Base-by-base conservation (phyloP, 768 basidiomycete species). In the Asterophora parasitica region DNA sequence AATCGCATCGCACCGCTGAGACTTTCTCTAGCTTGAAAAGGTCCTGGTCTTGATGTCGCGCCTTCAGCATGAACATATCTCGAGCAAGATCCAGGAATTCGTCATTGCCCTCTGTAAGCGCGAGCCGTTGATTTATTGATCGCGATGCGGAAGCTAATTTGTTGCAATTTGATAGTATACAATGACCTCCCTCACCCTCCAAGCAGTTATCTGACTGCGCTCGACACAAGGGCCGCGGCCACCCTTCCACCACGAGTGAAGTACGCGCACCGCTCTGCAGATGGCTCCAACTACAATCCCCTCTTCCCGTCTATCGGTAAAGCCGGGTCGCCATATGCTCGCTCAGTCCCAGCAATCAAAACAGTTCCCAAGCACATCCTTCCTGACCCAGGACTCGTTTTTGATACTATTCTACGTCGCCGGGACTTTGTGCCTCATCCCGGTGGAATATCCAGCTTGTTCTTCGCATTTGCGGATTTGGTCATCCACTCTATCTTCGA, bases 131-230 rank as follows among this genome's bases (percentile, higher is more conserved):
- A 38, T 37, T 16, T 44, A 48, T 50, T 42, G 49, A 34, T 39
- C 37, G 47, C 41, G 44, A 42, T 52, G 55, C 27, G 52, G 60
- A 50, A 56, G 44, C 30, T 48, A 46, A 40, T 48, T 50, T 48
- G 51, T 23, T 23, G 23, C 23, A 23, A 42, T 44, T 16, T 27
- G 50, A 34, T 61, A 85, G 84, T 89, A 34, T 89, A 83, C 71
- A 81, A 84, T 51, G 89, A 89, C 62, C 76, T 92, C 30, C 86
- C 87, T 3, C 88, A 88, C 52, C 88, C 88, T 4, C 82, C 85
- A 8, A 65, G 62, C 41, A 70, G 69, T 9, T 86, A 80, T 59
- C 65, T 85, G 32, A 44, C 48, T n/a, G 2, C 40, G 4, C 46
- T 36, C 17, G 33, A 53, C 23, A 16, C 6, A 37, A 36, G 33